phyloP scores from a whole-genome alignment of 2,329 filamentous ascomycete genomes.

The Aspergillus alliaceus region DNA sequence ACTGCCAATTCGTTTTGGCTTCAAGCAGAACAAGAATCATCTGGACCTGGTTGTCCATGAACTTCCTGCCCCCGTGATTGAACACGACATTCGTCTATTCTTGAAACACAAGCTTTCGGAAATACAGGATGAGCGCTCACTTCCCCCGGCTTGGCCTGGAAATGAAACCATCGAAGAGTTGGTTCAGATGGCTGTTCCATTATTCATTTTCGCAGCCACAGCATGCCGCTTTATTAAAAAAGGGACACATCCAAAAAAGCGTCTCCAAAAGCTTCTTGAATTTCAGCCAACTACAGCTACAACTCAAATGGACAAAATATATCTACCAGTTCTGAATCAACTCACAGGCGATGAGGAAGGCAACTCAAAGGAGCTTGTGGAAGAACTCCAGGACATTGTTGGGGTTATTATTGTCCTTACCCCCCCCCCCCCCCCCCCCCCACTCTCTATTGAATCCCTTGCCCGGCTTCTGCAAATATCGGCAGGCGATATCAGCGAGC shows the following conservation, averaged over 20 bases:
- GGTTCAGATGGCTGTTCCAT: conserved; percentile 9
- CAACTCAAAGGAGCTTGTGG: conserved; percentile 9
- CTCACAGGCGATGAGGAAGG: conserved; percentile 12
- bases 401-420: conserved; percentile 24
- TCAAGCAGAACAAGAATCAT: conserved; percentile 17
- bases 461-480: conserved; percentile 10
- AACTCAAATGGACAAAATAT: conserved; percentile 27
- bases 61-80: conserved; percentile 18
- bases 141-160: conserved; percentile 14
- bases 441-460: conserved; percentile 21
- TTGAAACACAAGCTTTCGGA: conserved; percentile 16
- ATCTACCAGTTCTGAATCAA: conserved; percentile 24
- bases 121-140: conserved; percentile 10
- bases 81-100: conserved; percentile 25
- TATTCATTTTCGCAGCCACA: too few species aligned
- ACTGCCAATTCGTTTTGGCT: conserved; percentile 23
- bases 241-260: conserved; percentile 8
- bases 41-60: conserved; percentile 27
- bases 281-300: conserved; percentile 8
- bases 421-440: too few species aligned
- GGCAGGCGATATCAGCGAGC: conserved; percentile 8
- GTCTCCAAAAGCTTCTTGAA: conserved; percentile 16
- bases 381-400: conserved; percentile 20
- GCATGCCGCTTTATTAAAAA: conserved; percentile 13
- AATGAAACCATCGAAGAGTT: conserved; percentile 1